Evolutionary conservation across 352 stramenopile species (phyloP), one percentile per base, ranked within the genome.

Genomic region (Thraustotheca clavata): DNA sequence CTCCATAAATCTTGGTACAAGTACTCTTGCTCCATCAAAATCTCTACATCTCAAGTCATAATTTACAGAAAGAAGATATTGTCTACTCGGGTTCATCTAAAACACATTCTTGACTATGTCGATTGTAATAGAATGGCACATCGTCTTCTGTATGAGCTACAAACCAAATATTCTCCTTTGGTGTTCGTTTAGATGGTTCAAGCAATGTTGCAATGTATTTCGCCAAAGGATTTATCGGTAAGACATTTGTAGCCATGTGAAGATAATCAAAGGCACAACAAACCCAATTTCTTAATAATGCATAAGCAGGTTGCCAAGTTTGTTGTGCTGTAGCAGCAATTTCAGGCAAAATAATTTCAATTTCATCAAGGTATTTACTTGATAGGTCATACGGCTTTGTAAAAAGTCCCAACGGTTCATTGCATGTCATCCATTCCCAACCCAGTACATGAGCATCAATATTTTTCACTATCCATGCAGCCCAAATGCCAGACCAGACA

Each of bases 381-480:
- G 69, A 84, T 14, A 89, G 69, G 0, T 65, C 65, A 69, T 89
- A 89, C 20, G 80, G 78, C 62, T 89, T 85, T 26, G 80, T 89
- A 70, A 89, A 88, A 0, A 89, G 43, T 3, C 80, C 80, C 38
- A 68, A 76, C 0, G 80, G 78, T 40, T 89, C 77, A 34, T 89
- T 87, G 33, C 74, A 74, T 11, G 78, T 60, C 57, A 77, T 62
- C 78, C 80, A 89, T 32, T 87, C 74, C 78, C 80, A 89, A 7
- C 78, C 77, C 31, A 71, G 60, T 1, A 73, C 73, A 65, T 89
- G 80, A 18, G 77, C 54, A 14, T 89, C 77, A 49, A 89, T 80
- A 67, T 89, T 89, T 68, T 87, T 89, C 60, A 87, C 76, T 20
- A 89, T 80, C 80, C 80, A 89, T 0, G 86, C 67, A 8, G 69